Evolutionary conservation across 2,329 filamentous ascomycete genomes (phyloP).

Genomic region (Cladosporium halotolerans): DNA sequence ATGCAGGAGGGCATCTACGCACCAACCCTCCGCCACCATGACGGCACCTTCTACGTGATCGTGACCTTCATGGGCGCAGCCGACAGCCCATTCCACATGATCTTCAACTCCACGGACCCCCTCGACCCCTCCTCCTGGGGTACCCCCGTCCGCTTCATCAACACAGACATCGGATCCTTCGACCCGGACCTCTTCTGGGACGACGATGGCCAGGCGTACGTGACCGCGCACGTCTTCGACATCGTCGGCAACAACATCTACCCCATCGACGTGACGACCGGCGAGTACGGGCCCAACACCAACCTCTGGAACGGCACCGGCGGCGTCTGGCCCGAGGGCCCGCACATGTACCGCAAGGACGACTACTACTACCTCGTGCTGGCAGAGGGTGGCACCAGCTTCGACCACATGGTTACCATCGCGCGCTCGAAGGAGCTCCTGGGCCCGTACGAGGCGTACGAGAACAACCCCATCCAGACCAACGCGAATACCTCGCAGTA

Average conservation of each 20-base stretch:
- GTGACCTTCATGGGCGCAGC: constrained; percentile 8
- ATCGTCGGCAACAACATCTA: constrained; percentile 28
- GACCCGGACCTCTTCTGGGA: constrained; percentile 45
- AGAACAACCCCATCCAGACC: constrained; percentile 24
- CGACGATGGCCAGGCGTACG: constrained; percentile 49
- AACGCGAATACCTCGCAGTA: constrained; percentile 24
- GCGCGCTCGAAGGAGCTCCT: constrained; percentile 33
- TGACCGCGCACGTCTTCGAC: constrained; percentile 32
- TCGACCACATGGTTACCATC: constrained; percentile 36
- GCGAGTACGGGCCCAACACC: constrained; percentile 18
- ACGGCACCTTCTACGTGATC: constrained; percentile 34
- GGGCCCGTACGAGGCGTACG: constrained; percentile 24
- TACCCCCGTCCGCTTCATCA: constrained; percentile 39
- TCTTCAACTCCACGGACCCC: constrained; percentile 42
- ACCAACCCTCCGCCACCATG: constrained; percentile 33
- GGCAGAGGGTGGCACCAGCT: constrained; percentile 34
- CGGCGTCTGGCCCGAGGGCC: constrained; percentile 28
- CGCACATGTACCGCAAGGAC: constrained; percentile 33
- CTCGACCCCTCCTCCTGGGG: constrained; percentile 15
- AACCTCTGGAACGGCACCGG: constrained; percentile 32
- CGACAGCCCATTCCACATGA: constrained; percentile 28
- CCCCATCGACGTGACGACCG: constrained; percentile 31
- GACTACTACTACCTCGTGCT: constrained; percentile 30
- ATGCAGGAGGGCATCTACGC: constrained; percentile 36
- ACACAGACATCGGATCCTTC: constrained; percentile 16